A percentile compares a stretch with the other conserved stretches of the same genome.
These are phyloP conservation scores for Solanum chaucha DNA, from an alignment of 257 asterid species.

Conservation along the genomic window DNA sequence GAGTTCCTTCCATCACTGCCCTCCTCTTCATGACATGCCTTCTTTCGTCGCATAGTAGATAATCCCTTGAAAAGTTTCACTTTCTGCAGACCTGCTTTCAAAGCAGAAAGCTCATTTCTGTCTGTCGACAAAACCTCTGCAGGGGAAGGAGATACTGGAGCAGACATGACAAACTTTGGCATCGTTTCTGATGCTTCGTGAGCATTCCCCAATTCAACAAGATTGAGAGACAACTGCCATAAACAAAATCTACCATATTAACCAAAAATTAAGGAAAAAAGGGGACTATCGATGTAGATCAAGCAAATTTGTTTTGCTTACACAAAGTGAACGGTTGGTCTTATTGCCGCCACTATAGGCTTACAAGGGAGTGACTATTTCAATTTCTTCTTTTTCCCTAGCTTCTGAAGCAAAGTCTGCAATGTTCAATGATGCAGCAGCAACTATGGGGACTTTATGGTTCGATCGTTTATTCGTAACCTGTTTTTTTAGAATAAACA, in stretches of 20 bases:
- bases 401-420: constrained; percentile 35
- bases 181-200: constrained; percentile 29
- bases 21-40: constrained; percentile 39
- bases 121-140: constrained; percentile 36
- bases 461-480: constrained; percentile 15
- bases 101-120: constrained; percentile 22
- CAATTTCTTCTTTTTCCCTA: constrained; percentile 17
- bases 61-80: constrained; percentile 34
- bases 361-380: constrained; percentile 33
- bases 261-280: not conserved
- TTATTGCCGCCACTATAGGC: not conserved
- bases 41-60: constrained; percentile 32
- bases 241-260: not conserved
- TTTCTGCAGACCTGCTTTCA: constrained; percentile 31
- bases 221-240: constrained; percentile 44
- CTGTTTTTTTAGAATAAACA: not conserved
- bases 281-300: not conserved
- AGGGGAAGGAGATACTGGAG: constrained; percentile 31
- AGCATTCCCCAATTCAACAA: constrained; percentile 23
- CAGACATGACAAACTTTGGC: constrained; percentile 18
- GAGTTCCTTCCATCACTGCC: constrained; percentile 57
- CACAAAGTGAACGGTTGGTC: constrained; percentile 30
- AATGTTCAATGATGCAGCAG: constrained; percentile 44
- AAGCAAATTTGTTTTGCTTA: constrained; percentile 17
- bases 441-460: constrained; percentile 24